A percentile compares a stretch with the other conserved stretches of the same genome.
Conservation (phyloP, 1,284 basidiomycete species). For the Garcileccinum viscosum region DNA sequence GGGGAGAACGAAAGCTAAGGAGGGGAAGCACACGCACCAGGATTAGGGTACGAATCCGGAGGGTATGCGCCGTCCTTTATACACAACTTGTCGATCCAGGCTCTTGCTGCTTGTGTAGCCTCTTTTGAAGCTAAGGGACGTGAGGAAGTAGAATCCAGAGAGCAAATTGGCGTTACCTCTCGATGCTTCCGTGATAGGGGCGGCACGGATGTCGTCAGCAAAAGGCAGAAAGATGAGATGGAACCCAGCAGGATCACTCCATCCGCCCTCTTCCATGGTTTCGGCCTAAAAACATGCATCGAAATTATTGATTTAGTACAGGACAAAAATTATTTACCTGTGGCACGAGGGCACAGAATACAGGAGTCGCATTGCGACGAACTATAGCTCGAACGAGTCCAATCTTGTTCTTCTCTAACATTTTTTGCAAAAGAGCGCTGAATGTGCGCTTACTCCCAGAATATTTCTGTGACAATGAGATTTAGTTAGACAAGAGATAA, state of each 20-base stretch:
- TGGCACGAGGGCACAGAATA: slow-evolving; percentile 87
- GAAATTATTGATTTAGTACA: not conserved
- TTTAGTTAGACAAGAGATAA: not conserved
- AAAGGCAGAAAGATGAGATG: slow-evolving; percentile 92
- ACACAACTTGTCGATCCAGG: slow-evolving; percentile 81
- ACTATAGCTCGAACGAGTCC: slow-evolving; percentile 79
- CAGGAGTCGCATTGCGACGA: slow-evolving; percentile 76
- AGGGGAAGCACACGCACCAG: slow-evolving; percentile 58
- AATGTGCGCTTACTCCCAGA: slow-evolving; percentile 93
- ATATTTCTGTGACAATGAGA: slow-evolving; percentile 59
- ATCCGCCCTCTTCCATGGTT: slow-evolving; percentile 72
- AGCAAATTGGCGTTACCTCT: slow-evolving; percentile 50
- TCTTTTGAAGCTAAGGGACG: slow-evolving; percentile 65
- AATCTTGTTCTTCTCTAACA: slow-evolving; percentile 83
- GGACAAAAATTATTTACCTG: slow-evolving; percentile 59
- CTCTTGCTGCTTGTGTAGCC: slow-evolving; percentile 71
- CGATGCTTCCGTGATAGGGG: slow-evolving; percentile 63
- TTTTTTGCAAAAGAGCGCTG: slow-evolving; percentile 83
- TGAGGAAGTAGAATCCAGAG: not conserved
- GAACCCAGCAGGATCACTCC: slow-evolving; percentile 88
- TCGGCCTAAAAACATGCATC: slow-evolving; percentile 60
- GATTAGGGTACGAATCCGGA: slow-evolving; percentile 92
- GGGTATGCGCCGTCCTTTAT: slow-evolving; percentile 83
- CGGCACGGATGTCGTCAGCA: slow-evolving; percentile 89
- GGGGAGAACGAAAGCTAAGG: not conserved